Evolutionary conservation across 2,329 filamentous ascomycete genomes (phyloP).

Genomic region (Penicillium sp.): DNA sequence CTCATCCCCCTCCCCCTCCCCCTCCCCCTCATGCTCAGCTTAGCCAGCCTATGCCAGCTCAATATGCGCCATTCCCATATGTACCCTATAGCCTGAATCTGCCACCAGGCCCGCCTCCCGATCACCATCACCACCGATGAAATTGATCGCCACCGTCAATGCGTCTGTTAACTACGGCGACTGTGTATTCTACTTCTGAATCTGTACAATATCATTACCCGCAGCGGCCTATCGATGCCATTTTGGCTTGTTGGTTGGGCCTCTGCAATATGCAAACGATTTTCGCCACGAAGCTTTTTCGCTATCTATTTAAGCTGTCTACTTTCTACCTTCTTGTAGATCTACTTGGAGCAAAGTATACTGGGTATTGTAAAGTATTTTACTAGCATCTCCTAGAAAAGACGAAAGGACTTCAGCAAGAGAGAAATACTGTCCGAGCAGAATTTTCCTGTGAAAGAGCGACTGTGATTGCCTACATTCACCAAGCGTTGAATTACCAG

Average conservation of each 20-base stretch:
- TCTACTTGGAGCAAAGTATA: not conserved
- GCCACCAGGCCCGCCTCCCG: not conserved
- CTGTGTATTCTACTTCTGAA: not conserved
- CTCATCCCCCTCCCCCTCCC: slow-evolving; percentile 9
- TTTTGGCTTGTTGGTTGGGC: not conserved
- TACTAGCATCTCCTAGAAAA: too few species aligned
- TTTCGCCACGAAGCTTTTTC: not conserved
- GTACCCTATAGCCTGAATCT: slow-evolving; percentile 11
- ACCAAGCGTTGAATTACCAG: too few species aligned
- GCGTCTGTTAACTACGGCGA: not conserved
- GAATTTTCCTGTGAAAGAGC: too few species aligned
- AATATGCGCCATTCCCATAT: slow-evolving; percentile 31
- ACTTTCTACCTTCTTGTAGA: not conserved
- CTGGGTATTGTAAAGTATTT: not conserved
- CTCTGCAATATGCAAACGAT: not conserved
- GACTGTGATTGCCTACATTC: too few species aligned
- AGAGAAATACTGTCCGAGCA: too few species aligned
- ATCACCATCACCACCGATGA: slow-evolving; percentile 4
- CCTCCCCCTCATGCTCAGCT: slow-evolving; percentile 14
- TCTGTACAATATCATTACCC: not conserved
- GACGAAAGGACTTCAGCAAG: too few species aligned
- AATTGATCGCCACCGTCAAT: not conserved
- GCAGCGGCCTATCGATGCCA: not conserved
- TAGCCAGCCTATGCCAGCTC: slow-evolving; percentile 18
- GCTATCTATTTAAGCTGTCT: not conserved